Conservation (phyloP, 805 yeast species). For the Nakazawaea pomicola region DNA sequence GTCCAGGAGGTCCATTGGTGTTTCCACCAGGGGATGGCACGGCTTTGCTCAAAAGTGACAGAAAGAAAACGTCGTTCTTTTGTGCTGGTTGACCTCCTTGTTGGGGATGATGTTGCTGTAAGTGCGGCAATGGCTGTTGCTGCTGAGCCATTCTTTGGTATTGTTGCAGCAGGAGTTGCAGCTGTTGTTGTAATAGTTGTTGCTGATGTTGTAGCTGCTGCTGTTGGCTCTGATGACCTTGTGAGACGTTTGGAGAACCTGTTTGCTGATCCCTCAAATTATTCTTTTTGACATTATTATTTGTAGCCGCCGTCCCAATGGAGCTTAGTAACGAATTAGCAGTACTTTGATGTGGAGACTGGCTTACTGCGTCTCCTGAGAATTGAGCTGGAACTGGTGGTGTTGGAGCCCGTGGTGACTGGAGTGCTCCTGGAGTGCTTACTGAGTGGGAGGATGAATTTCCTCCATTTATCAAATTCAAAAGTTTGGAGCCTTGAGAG, state of each 20-base stretch:
- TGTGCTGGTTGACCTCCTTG: constrained; percentile 6
- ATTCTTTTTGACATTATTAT: constrained; percentile 1
- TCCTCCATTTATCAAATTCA: constrained; percentile 14
- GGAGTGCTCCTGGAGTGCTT: neutral
- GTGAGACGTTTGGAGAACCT: too few relatives aligned
- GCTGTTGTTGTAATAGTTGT: constrained; percentile 6
- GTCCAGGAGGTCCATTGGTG: too few relatives aligned
- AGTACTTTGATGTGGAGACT: constrained; percentile 6
- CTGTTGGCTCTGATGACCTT: constrained; percentile 9
- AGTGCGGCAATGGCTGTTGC: constrained; percentile 11
- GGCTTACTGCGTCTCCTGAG: too few relatives aligned
- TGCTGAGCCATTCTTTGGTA: constrained; percentile 9
- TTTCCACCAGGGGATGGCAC: too few relatives aligned
- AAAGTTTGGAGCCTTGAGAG: constrained; percentile 16
- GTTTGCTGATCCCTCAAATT: neutral
- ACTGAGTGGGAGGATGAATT: neutral
- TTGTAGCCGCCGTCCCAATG: constrained; percentile 5
- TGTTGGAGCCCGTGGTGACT: constrained; percentile 20
- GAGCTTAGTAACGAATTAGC: constrained; percentile 6
- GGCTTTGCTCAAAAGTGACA: constrained; percentile 14
- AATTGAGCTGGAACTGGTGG: constrained; percentile 4
- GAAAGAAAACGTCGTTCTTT: constrained; percentile 13
- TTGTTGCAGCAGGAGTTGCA: constrained; percentile 10
- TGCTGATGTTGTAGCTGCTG: constrained; percentile 17
- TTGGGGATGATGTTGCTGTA: constrained; percentile 12